A percentile compares a stretch with the other conserved stretches of the same genome.
Evolutionary conservation across 257 asterid species (phyloP).

Genomic region (Rauvolfia tetraphylla): DNA sequence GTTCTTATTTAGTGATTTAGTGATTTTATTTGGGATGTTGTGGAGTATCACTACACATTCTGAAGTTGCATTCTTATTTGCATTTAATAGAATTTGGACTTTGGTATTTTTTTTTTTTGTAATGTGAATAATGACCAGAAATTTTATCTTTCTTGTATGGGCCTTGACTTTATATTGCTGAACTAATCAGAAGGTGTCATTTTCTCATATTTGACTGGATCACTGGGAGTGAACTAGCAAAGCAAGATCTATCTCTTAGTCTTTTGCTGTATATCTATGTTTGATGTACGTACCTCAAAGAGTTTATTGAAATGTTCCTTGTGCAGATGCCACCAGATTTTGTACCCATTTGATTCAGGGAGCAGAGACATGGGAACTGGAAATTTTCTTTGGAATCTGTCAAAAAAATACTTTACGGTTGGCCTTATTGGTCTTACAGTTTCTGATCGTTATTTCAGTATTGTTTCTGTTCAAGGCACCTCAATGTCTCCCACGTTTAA

Average conservation of each 20-base stretch:
- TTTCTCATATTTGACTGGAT: not conserved
- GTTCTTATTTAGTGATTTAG: not conserved
- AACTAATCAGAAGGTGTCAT: too few relatives aligned
- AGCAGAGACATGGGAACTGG: slow-evolving; percentile 38
- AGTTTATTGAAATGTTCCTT: not conserved
- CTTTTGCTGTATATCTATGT: not conserved
- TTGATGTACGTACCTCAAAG: not conserved
- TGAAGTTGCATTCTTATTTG: not conserved
- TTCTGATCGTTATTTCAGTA: slow-evolving; percentile 69
- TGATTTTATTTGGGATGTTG: not conserved
- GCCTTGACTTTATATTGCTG: not conserved
- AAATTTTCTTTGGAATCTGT: slow-evolving; percentile 39
- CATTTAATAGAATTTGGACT: not conserved
- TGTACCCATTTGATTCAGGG: slow-evolving; percentile 13
- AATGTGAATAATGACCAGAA: too few relatives aligned
- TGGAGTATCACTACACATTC: not conserved
- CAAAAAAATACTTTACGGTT: slow-evolving; percentile 48
- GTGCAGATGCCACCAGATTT: slow-evolving; percentile 8
- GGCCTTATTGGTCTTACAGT: slow-evolving; percentile 65
- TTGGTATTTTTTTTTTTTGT: too few relatives aligned
- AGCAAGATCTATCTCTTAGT: not conserved
- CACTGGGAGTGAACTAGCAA: not conserved
- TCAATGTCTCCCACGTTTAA: slow-evolving; percentile 92
- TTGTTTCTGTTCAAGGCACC: slow-evolving; percentile 68
- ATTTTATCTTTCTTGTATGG: not conserved